A percentile compares a stretch with the other conserved stretches of the same genome.
phyloP scores from a whole-genome alignment of 768 basidiomycete genomes.

The Dacryopinax spathularia region DNA sequence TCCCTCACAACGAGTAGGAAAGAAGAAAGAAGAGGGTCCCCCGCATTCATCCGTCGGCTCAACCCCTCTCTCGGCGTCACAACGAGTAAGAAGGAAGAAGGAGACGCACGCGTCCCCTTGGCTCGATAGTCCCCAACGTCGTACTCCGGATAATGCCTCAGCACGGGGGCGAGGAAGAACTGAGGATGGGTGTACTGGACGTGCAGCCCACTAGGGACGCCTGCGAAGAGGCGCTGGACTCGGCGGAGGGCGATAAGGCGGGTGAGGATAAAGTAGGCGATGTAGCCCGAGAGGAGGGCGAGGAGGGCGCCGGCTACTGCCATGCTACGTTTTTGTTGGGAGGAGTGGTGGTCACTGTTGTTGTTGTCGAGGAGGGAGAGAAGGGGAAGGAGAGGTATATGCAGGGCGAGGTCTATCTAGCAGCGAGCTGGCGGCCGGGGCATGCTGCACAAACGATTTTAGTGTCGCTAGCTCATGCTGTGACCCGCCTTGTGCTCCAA shows the following conservation, averaged over 20 bases:
- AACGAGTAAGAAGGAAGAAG: neutral
- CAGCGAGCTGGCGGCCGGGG: too few relatives aligned
- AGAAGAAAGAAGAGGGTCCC: neutral
- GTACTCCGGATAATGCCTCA: neutral
- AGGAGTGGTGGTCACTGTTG: too few relatives aligned
- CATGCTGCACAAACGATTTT: too few relatives aligned
- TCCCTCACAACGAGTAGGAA: neutral
- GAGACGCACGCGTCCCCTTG: neutral
- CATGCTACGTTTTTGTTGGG: neutral
- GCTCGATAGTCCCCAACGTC: neutral
- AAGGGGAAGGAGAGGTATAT: too few relatives aligned
- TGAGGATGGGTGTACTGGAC: neutral
- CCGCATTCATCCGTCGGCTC: too few relatives aligned
- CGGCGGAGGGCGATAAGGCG: neutral
- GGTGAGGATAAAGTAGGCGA: neutral
- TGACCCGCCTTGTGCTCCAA: too few relatives aligned
- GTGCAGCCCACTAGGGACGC: neutral
- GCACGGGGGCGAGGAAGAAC: neutral
- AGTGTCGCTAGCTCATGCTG: too few relatives aligned
- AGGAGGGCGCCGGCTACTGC: neutral
- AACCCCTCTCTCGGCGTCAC: neutral
- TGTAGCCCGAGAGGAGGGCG: neutral
- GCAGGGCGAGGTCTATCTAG: too few relatives aligned
- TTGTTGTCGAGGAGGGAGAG: neutral
- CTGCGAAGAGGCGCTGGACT: neutral